A percentile compares a stretch with the other conserved stretches of the same genome.
Evolutionary conservation across 305 asterid genomes (phyloP).

Genomic region (Fraxinus sp.): DNA sequence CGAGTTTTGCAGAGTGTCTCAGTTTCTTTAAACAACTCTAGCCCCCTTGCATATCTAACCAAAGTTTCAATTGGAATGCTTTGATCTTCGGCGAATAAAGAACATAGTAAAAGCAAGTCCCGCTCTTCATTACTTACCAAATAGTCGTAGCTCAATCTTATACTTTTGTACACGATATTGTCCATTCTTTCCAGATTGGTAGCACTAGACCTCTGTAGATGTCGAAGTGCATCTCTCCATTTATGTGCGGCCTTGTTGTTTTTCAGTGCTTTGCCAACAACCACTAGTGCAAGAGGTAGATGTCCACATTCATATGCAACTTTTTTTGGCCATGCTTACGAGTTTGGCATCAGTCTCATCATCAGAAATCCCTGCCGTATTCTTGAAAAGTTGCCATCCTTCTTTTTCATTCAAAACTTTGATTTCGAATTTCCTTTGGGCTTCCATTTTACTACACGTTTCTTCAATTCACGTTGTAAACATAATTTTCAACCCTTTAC

Average conservation of each 20-base stretch:
- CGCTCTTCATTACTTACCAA: too few relatives aligned
- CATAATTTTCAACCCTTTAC: slow-evolving; percentile 4
- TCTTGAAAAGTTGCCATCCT: slow-evolving; percentile 19
- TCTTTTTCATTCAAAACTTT: neutral
- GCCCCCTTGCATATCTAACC: slow-evolving; percentile 11
- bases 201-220: neutral
- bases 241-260: neutral
- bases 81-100: slow-evolving; percentile 10
- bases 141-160: neutral
- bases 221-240: neutral
- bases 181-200: neutral
- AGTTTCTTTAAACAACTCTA: neutral
- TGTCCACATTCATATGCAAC: slow-evolving; percentile 10
- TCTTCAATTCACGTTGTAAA: neutral
- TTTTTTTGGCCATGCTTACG: neutral
- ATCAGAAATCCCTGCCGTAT: neutral
- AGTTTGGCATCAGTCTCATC: neutral
- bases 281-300: slow-evolving; percentile 12
- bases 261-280: slow-evolving; percentile 3
- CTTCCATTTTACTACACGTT: neutral
- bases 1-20: neutral
- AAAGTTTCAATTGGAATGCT: slow-evolving; percentile 14
- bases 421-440: neutral
- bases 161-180: neutral
- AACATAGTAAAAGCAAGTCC: slow-evolving; percentile 1